phyloP scores from a whole-genome alignment of 306 rosid genomes.

The cucumber (Cucumis sativus) region Cucumber_9930_V3 NC_026657.2:12990001-12990500 shows the following conservation, averaged over 20 bases:
- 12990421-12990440: too few relatives aligned
- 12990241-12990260: background rate
- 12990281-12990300: background rate
- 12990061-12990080: background rate
- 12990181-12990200: background rate
- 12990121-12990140: background rate
- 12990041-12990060: background rate
- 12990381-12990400: too few relatives aligned
- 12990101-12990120: background rate
- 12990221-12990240: background rate
- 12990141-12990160: constrained; percentile 4
- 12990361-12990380: too few relatives aligned
- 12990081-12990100: background rate
- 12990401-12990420: too few relatives aligned
- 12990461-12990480: too few relatives aligned
- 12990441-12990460: too few relatives aligned
- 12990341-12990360: too few relatives aligned
- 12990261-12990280: background rate
- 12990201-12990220: background rate
- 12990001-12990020: background rate
- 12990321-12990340: too few relatives aligned
- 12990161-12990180: background rate
- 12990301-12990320: too few relatives aligned
- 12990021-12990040: background rate
- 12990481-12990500: too few relatives aligned